phyloP scores from a whole-genome alignment of 257 asterid genomes.

The Solanum piurae region DNA sequence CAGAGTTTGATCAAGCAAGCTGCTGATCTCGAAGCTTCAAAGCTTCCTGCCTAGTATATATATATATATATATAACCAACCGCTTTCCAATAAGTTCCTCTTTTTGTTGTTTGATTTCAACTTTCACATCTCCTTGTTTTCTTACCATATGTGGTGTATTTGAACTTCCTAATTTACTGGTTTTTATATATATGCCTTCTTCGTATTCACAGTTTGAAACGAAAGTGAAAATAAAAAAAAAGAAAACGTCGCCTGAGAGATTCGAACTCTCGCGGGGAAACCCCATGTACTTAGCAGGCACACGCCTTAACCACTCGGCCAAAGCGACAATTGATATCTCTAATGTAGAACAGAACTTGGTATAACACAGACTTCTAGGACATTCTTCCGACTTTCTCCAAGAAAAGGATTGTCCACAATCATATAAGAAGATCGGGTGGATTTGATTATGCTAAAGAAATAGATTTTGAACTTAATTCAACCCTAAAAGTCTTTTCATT shows the following conservation, averaged over 20 bases:
- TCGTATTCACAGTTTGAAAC: neutral
- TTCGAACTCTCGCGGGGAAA: slow-evolving; percentile 99
- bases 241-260: slow-evolving; percentile 84
- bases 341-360: too few species aligned
- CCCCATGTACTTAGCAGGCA: slow-evolving; percentile 62
- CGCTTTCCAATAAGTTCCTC: neutral
- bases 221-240: neutral
- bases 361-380: too few species aligned
- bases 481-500: too few species aligned
- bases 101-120: neutral
- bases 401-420: too few species aligned
- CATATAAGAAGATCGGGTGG: too few species aligned
- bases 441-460: too few species aligned
- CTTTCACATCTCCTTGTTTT: neutral
- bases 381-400: too few species aligned
- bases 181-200: neutral
- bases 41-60: neutral
- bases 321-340: slow-evolving; percentile 26
- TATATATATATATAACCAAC: neutral
- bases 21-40: slow-evolving; percentile 77
- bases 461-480: too few species aligned
- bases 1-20: slow-evolving; percentile 57
- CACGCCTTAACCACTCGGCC: slow-evolving; percentile 89
- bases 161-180: neutral
- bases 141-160: neutral